Conservation (phyloP, 345 rosid species). For the Turritis glabra region DNA sequence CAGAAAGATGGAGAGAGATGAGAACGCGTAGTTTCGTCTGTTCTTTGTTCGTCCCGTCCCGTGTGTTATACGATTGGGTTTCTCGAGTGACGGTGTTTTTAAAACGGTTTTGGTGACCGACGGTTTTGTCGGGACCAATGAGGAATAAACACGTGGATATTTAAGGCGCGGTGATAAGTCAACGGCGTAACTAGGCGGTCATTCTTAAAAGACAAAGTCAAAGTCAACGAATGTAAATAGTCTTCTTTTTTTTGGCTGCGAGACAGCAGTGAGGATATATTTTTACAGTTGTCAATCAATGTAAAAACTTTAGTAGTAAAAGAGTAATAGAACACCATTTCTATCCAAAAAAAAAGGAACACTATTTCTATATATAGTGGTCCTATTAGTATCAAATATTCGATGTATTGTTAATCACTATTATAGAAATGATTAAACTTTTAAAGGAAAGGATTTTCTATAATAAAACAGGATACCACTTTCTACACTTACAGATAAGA, state of each 20-base stretch:
- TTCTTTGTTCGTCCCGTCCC: neutral
- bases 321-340: too few relatives aligned
- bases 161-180: neutral
- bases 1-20: constrained; percentile 3
- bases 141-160: neutral
- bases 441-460: neutral
- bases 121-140: constrained; percentile 8
- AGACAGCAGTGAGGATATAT: neutral
- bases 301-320: neutral
- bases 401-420: neutral
- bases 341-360: too few relatives aligned
- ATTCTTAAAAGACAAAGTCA: neutral
- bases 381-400: neutral
- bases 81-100: constrained; percentile 9
- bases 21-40: constrained; percentile 14
- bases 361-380: constrained; percentile 9
- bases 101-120: constrained; percentile 31
- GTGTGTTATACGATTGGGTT: constrained; percentile 14
- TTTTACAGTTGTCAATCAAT: neutral
- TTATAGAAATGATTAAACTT: neutral
- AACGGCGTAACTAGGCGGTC: constrained; percentile 24
- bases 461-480: constrained; percentile 20
- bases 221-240: constrained; percentile 14
- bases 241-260: neutral
- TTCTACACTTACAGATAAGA: neutral